Evolutionary conservation across 495 filamentous ascomycete species (phyloP), one percentile per base, ranked within the genome.

Genomic region (Hypoxylon lenormandii): DNA sequence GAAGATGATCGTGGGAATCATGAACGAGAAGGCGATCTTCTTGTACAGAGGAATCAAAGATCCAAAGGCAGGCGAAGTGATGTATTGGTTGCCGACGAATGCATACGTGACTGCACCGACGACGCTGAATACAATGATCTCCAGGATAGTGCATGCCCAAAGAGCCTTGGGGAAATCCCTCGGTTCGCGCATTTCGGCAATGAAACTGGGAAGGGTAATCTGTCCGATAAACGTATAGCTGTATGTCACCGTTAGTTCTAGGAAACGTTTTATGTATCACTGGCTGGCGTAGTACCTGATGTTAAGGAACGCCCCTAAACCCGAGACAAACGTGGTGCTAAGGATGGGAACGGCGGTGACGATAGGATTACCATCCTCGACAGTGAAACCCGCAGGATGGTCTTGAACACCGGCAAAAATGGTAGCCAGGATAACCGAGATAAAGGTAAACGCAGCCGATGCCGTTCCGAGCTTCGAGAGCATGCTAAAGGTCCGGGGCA

Each of bases 181-280:
- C 0, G 92, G 92, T 36, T 95, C 85, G 73, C 87, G 88, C 92
- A 96, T 96, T 75, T 96, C 92, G 4, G 92, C 92, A 66, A 96
- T 96, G 81, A 96, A 96, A 70, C 88, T 91, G 2, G 92, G 92
- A 21, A 96, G 82, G 0, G 92, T 96, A 76, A 96, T 96, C 75
- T 96, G 92, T 3, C 92, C 92, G 66, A 96, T 95, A 78, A 96
- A 95, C 5, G 92, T 96, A 77, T 95, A 96, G 77, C 86, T 88
- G 30, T 15, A 21, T 16, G 15, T 10, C 12, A 55, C 23, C 28
- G 38, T 70, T 51, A 70, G 62, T 33, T 19, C 22, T 13, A 8
- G 12, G 11, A 28, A 12, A 46, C n/a, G 26, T 8, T 33, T 33
- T 7, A 1, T 33, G 21, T 10, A 12, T 46, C 19, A 22, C 18